Evolutionary conservation across 192 early-diverging fungal species (phyloP).

Genomic region (Rhizoclosmatium globosum): DNA sequence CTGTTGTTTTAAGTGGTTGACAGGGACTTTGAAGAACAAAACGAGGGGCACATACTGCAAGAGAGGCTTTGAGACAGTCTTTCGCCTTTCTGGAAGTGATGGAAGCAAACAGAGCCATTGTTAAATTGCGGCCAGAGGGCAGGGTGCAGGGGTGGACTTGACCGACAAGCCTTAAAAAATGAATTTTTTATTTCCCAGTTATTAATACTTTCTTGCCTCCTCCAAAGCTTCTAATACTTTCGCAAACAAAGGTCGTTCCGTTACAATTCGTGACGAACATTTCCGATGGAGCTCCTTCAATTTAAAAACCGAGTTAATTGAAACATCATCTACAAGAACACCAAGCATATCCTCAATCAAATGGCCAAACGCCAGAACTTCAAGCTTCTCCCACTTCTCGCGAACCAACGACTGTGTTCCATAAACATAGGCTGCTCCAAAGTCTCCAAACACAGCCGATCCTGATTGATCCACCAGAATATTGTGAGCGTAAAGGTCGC

Average conservation of each 20-base stretch:
- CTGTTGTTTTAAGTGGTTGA: not conserved
- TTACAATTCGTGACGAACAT: not conserved
- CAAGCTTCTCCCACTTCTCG: constrained; percentile 12
- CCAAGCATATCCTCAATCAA: constrained; percentile 39
- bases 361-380: constrained; percentile 36
- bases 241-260: not conserved
- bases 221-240: not conserved
- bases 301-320: not conserved
- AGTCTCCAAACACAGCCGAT: constrained; percentile 31
- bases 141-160: no score
- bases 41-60: no score
- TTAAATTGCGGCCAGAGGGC: not conserved
- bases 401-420: not conserved
- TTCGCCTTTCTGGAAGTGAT: constrained; percentile 6
- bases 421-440: constrained; percentile 32
- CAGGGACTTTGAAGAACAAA: no score
- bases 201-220: not conserved
- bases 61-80: no score
- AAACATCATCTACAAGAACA: not conserved
- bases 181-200: not conserved
- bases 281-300: not conserved
- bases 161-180: not conserved
- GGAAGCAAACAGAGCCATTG: not conserved
- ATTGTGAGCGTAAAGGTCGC: not conserved
- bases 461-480: not conserved